phyloP scores from a whole-genome alignment of 1,139 yeast genomes.

The Magnusiomyces magnusii region DNA sequence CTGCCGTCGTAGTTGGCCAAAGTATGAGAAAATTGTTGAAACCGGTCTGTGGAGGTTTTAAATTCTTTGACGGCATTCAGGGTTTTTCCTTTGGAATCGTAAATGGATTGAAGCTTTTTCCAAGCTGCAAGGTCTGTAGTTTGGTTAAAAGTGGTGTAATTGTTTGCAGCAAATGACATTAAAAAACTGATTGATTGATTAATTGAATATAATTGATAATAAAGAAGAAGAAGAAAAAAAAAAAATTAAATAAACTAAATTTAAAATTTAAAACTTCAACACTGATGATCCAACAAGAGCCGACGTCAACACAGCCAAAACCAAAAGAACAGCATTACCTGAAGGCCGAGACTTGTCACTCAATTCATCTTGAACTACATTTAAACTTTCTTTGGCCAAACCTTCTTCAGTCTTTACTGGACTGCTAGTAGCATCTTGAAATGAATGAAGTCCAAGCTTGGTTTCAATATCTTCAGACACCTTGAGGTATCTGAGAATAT shows the following conservation, averaged over 20 bases:
- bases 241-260: not conserved
- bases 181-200: not conserved
- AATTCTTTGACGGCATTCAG: constrained; percentile 75
- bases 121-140: constrained; percentile 78
- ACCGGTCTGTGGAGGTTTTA: constrained; percentile 63
- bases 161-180: not conserved
- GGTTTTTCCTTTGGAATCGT: constrained; percentile 57
- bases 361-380: no score
- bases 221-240: constrained; percentile 3
- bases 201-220: not conserved
- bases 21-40: constrained; percentile 64
- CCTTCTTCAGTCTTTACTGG: not conserved
- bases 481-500: constrained; percentile 10
- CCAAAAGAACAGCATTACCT: not conserved
- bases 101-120: constrained; percentile 65
- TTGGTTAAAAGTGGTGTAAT: constrained; percentile 47
- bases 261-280: not conserved
- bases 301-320: not conserved
- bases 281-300: not conserved
- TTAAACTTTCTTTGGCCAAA: not conserved
- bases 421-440: not conserved
- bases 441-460: constrained; percentile 3
- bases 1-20: constrained; percentile 81
- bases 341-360: not conserved
- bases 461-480: constrained; percentile 6